phyloP scores from a whole-genome alignment of 345 rosid genomes.

The Orychophragmus violaceus region DNA sequence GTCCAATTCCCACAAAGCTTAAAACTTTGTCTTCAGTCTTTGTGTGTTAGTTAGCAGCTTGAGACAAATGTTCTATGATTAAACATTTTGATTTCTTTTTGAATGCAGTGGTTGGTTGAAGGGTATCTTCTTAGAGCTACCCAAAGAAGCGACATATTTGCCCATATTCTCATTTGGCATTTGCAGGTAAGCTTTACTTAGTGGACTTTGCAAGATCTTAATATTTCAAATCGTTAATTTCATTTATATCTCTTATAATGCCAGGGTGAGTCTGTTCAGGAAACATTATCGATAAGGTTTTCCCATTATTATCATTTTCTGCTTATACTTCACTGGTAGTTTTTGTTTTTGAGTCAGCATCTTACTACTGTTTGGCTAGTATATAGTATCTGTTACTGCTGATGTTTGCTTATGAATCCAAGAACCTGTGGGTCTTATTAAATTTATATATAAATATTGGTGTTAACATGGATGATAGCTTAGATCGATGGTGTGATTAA shows the following conservation, averaged over 20 bases:
- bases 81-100: background rate
- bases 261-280: slow-evolving; percentile 80
- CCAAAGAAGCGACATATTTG: slow-evolving; percentile 92
- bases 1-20: too few relatives aligned
- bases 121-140: slow-evolving; percentile 97
- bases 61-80: background rate
- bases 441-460: too few relatives aligned
- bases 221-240: too few relatives aligned
- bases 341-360: slow-evolving; percentile 2
- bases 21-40: too few relatives aligned
- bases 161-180: slow-evolving; percentile 98
- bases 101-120: slow-evolving; percentile 80
- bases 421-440: too few relatives aligned
- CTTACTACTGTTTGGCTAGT: background rate
- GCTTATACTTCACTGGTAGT: slow-evolving; percentile 2
- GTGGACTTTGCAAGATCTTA: slow-evolving; percentile 13
- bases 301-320: background rate
- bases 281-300: slow-evolving; percentile 62
- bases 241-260: slow-evolving; percentile 28
- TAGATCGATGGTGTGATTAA: too few relatives aligned
- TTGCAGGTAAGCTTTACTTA: slow-evolving; percentile 54
- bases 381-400: background rate
- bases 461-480: too few relatives aligned
- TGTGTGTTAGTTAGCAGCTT: too few relatives aligned
- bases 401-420: too few relatives aligned